These are phyloP conservation scores for Pichia sp. DNA, from an alignment of 1,139 yeast genomes.

Conservation along the genomic window DNA sequence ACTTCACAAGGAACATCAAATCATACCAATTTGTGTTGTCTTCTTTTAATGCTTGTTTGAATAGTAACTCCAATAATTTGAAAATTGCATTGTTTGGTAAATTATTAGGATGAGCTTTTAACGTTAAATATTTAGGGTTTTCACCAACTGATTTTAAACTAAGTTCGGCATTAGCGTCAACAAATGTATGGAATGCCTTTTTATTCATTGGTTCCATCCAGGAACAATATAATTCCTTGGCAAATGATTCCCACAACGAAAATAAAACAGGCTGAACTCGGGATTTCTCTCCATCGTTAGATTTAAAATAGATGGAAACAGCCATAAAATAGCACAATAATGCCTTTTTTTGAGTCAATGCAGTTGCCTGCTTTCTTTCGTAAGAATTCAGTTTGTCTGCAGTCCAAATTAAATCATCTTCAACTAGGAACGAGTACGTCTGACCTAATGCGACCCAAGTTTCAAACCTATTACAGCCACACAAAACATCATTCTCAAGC, in stretches of 20 bases:
- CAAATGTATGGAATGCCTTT: conserved; percentile 42
- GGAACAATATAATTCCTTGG: conserved; percentile 57
- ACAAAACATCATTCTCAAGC: conserved; percentile 59
- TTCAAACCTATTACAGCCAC: conserved; percentile 65
- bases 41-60: conserved; percentile 40
- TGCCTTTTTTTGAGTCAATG: conserved; percentile 62
- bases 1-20: conserved; percentile 54
- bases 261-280: conserved; percentile 32
- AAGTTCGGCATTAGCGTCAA: conserved; percentile 17
- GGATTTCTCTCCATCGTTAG: conserved; percentile 22
- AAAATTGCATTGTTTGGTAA: conserved; percentile 22
- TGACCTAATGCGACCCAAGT: conserved; percentile 84
- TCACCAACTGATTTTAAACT: conserved; percentile 4
- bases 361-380: conserved; percentile 59
- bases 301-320: conserved; percentile 40
- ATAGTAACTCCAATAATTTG: conserved; percentile 28
- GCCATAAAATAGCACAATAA: conserved; percentile 75
- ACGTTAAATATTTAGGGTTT: background rate
- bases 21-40: conserved; percentile 55
- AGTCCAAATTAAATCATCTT: conserved; percentile 86
- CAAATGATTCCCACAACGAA: conserved; percentile 50
- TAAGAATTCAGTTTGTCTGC: conserved; percentile 69
- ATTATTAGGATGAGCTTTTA: conserved; percentile 17
- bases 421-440: conserved; percentile 72
- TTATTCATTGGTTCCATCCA: conserved; percentile 62